Conservation (phyloP, 805 yeast genomes). For the Schizosaccharomyces octosporus region DNA sequence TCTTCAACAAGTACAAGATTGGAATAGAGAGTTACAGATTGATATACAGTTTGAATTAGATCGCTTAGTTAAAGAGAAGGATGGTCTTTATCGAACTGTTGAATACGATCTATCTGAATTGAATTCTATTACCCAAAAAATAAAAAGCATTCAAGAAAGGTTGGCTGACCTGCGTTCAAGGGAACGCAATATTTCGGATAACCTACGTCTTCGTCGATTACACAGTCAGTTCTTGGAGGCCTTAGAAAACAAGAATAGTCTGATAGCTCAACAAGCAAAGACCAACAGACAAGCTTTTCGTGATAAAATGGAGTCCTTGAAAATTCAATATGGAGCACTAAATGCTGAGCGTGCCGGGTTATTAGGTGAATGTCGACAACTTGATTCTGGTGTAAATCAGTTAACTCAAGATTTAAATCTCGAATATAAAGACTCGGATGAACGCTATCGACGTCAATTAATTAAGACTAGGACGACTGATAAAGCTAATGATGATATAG, state of each 20-base stretch:
- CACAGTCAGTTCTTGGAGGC: slow-evolving; percentile 17
- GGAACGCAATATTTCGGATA: slow-evolving; percentile 39
- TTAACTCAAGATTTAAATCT: slow-evolving; percentile 34
- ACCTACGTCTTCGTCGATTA: slow-evolving; percentile 30
- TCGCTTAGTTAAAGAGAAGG: too few relatives aligned
- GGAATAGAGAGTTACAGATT: too few relatives aligned
- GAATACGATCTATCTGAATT: not conserved
- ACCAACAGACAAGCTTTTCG: slow-evolving; percentile 36
- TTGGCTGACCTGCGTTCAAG: slow-evolving; percentile 8
- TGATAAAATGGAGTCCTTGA: slow-evolving; percentile 26
- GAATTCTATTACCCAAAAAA: not conserved
- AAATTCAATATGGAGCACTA: slow-evolving; percentile 25
- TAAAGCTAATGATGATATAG: slow-evolving; percentile 57
- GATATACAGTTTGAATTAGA: too few relatives aligned
- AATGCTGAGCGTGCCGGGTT: slow-evolving; percentile 20
- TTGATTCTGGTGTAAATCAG: slow-evolving; percentile 40
- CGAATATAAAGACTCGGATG: slow-evolving; percentile 48
- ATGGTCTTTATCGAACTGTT: not conserved
- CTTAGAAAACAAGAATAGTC: slow-evolving; percentile 18
- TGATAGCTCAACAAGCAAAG: slow-evolving; percentile 36
- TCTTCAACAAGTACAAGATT: too few relatives aligned
- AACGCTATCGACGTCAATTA: slow-evolving; percentile 41
- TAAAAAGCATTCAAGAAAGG: not conserved
- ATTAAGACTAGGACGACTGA: slow-evolving; percentile 51
- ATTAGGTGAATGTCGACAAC: slow-evolving; percentile 64